These are phyloP conservation scores for Phanerodontia chrysosporium DNA, from an alignment of 768 basidiomycete species.

Conservation along the genomic window DNA sequence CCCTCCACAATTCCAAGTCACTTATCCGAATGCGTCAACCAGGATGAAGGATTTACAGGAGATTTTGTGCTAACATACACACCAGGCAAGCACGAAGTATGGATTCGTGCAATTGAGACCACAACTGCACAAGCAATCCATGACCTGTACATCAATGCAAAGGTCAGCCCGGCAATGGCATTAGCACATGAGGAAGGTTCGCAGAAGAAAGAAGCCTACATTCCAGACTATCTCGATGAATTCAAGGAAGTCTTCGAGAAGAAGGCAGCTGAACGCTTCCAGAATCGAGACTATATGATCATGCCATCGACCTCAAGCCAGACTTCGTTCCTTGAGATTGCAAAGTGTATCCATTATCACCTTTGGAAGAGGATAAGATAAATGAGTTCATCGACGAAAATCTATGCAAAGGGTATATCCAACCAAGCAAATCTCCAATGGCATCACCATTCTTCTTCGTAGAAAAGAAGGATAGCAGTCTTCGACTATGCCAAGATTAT, in stretches of 20 bases:
- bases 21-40: background rate
- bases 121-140: background rate
- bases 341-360: constrained; percentile 16
- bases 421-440: constrained; percentile 14
- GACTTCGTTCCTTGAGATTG: constrained; percentile 6
- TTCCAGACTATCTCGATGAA: background rate
- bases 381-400: constrained; percentile 23
- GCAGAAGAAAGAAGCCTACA: background rate
- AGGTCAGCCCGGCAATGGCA: background rate
- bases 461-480: constrained; percentile 31
- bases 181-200: background rate
- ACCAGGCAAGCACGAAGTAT: background rate
- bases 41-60: background rate
- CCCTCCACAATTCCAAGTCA: background rate
- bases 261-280: constrained; percentile 19
- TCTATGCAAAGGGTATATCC: constrained; percentile 18
- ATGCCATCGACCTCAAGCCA: constrained; percentile 17
- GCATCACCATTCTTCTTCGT: constrained; percentile 27
- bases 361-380: constrained; percentile 11
- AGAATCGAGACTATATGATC: constrained; percentile 13
- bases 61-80: background rate
- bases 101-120: background rate
- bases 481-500: constrained; percentile 32
- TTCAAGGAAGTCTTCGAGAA: constrained; percentile 21
- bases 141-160: background rate